A percentile compares a stretch with the other conserved stretches of the same genome.
Conservation (phyloP, 768 basidiomycete genomes). For the Paxillus rubicundulus region DNA sequence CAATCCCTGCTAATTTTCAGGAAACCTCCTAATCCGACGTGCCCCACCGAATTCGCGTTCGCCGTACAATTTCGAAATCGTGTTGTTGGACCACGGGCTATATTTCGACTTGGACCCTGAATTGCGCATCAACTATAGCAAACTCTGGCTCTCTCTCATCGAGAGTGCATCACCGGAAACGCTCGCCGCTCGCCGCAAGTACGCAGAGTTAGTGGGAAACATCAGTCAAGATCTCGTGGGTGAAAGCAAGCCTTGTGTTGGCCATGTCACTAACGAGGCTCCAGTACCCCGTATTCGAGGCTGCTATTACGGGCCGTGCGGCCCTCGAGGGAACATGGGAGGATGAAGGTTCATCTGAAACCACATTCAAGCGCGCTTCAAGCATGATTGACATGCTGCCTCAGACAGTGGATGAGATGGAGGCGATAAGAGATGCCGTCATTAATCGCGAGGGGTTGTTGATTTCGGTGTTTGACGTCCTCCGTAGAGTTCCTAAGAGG, state of each 20-base stretch:
- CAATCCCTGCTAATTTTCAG: slow-evolving; percentile 32
- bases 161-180: slow-evolving; percentile 63
- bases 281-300: slow-evolving; percentile 92
- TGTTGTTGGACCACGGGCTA: slow-evolving; percentile 88
- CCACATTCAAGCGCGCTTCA: slow-evolving; percentile 57
- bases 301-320: slow-evolving; percentile 85
- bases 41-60: slow-evolving; percentile 60
- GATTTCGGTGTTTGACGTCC: slow-evolving; percentile 79
- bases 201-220: slow-evolving; percentile 89
- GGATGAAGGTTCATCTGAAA: slow-evolving; percentile 32
- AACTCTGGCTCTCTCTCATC: slow-evolving; percentile 90
- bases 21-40: slow-evolving; percentile 89
- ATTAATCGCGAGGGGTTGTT: slow-evolving; percentile 80
- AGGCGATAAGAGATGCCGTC: slow-evolving; percentile 79
- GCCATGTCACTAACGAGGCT: slow-evolving; percentile 2
- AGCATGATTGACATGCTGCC: slow-evolving; percentile 74
- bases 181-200: slow-evolving; percentile 71
- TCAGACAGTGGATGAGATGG: slow-evolving; percentile 75
- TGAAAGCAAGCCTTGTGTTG: slow-evolving; percentile 2
- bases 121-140: slow-evolving; percentile 79
- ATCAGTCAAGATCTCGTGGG: slow-evolving; percentile 82
- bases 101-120: slow-evolving; percentile 88
- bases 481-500: slow-evolving; percentile 80
- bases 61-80: slow-evolving; percentile 95
- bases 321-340: slow-evolving; percentile 64